phyloP scores from a whole-genome alignment of 257 asterid genomes.

The Paraleonurus japonicus region DNA sequence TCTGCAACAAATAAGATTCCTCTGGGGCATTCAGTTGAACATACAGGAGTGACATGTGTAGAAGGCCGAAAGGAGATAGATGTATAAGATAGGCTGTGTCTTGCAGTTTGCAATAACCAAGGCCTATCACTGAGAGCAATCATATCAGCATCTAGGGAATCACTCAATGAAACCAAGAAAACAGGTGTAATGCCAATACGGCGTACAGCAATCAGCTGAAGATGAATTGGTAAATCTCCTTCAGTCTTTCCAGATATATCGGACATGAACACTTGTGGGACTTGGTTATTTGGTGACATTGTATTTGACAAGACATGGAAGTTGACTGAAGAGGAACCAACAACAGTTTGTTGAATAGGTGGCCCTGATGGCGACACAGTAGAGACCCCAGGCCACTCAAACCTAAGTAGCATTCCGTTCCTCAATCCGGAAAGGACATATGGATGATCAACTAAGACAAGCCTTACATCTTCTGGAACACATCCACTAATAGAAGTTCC shows the following conservation, averaged over 20 bases:
- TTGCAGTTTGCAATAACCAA: slow-evolving; percentile 95
- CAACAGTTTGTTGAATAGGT: slow-evolving; percentile 36
- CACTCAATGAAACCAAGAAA: slow-evolving; percentile 81
- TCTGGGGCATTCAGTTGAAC: slow-evolving; percentile 81
- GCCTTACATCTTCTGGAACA: slow-evolving; percentile 91
- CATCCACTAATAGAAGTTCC: slow-evolving; percentile 85
- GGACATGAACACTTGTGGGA: slow-evolving; percentile 32
- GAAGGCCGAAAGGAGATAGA: slow-evolving; percentile 95
- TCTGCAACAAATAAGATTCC: slow-evolving; percentile 96
- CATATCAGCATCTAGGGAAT: slow-evolving; percentile 79
- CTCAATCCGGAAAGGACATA: slow-evolving; percentile 92
- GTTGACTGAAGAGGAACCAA: slow-evolving; percentile 43
- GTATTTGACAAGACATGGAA: slow-evolving; percentile 30
- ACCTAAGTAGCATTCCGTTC: slow-evolving; percentile 98
- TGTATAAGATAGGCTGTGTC: slow-evolving; percentile 92
- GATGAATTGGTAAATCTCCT: slow-evolving; percentile 51
- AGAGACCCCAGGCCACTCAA: slow-evolving; percentile 85
- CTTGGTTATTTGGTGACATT: slow-evolving; percentile 36
- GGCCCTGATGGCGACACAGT: slow-evolving; percentile 36
- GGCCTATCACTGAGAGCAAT: slow-evolving; percentile 98
- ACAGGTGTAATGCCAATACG: slow-evolving; percentile 96
- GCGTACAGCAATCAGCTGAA: slow-evolving; percentile 90
- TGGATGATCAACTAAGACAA: slow-evolving; percentile 78
- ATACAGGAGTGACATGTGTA: slow-evolving; percentile 93
- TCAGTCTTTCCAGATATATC: slow-evolving; percentile 45